phyloP scores from a whole-genome alignment of 768 basidiomycete species.

The Gyrodon lividus region DNA sequence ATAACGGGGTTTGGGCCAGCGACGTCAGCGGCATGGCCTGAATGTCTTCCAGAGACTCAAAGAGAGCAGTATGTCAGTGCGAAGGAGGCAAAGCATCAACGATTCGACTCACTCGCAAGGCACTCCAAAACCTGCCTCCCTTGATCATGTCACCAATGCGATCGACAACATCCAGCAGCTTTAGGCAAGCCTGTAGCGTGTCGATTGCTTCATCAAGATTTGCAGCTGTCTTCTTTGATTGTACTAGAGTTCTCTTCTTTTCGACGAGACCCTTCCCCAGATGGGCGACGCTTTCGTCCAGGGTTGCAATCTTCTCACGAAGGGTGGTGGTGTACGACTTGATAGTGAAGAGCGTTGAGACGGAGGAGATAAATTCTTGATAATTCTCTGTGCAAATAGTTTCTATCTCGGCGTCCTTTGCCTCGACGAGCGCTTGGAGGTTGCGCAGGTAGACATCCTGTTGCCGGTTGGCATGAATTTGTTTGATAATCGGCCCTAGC shows the following conservation, averaged over 20 bases:
- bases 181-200: constrained; percentile 87
- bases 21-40: constrained; percentile 86
- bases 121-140: constrained; percentile 95
- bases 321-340: constrained; percentile 95
- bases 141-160: constrained; percentile 91
- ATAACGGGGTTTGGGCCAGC: constrained; percentile 89
- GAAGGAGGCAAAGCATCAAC: constrained; percentile 18
- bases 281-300: constrained; percentile 86
- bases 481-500: constrained; percentile 91
- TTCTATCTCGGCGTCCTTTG: constrained; percentile 96
- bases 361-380: constrained; percentile 95
- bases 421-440: constrained; percentile 82
- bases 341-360: constrained; percentile 94
- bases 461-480: constrained; percentile 83
- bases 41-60: constrained; percentile 92
- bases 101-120: constrained; percentile 71
- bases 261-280: constrained; percentile 86
- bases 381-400: constrained; percentile 95
- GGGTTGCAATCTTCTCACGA: constrained; percentile 83
- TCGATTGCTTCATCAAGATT: constrained; percentile 98
- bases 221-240: constrained; percentile 88
- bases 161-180: constrained; percentile 89
- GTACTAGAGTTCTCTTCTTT: constrained; percentile 88
- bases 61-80: constrained; percentile 29
- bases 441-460: constrained; percentile 89